phyloP scores from a whole-genome alignment of 495 filamentous ascomycete genomes.

The Hyaloscypha bicolor region DNA sequence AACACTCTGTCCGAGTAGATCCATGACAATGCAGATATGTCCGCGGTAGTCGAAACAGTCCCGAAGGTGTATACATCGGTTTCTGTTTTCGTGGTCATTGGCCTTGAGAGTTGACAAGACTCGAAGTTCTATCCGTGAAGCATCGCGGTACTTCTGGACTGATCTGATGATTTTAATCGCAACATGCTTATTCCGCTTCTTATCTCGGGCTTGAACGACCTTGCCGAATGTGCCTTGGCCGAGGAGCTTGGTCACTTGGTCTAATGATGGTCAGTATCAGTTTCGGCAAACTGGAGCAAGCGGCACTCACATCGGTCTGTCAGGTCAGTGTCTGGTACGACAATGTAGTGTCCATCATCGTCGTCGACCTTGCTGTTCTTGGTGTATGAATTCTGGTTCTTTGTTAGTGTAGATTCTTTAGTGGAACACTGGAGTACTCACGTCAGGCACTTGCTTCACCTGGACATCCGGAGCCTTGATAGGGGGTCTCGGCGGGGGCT shows the following conservation, averaged over 20 bases:
- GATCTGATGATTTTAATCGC: constrained; percentile 98
- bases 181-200: constrained; percentile 70
- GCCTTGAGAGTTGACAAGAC: constrained; percentile 87
- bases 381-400: constrained; percentile 45
- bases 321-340: constrained; percentile 76
- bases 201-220: constrained; percentile 90
- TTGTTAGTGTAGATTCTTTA: constrained; percentile 26
- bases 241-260: constrained; percentile 83
- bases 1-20: constrained; percentile 92
- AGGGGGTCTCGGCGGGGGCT: constrained; percentile 81
- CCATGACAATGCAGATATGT: constrained; percentile 99
- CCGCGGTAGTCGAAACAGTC: constrained; percentile 98
- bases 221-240: constrained; percentile 98
- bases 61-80: constrained; percentile 94
- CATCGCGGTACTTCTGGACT: constrained; percentile 96
- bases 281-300: neutral
- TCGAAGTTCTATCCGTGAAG: constrained; percentile 92
- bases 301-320: constrained; percentile 84
- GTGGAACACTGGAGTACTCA: constrained; percentile 52
- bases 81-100: constrained; percentile 89
- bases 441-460: constrained; percentile 80
- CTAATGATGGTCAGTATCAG: constrained; percentile 50
- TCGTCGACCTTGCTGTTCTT: constrained; percentile 75
- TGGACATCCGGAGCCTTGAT: constrained; percentile 92
- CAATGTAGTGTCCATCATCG: constrained; percentile 95